Evolutionary conservation across 345 rosid genomes (phyloP).

Genomic region (Citrus inodora): DNA sequence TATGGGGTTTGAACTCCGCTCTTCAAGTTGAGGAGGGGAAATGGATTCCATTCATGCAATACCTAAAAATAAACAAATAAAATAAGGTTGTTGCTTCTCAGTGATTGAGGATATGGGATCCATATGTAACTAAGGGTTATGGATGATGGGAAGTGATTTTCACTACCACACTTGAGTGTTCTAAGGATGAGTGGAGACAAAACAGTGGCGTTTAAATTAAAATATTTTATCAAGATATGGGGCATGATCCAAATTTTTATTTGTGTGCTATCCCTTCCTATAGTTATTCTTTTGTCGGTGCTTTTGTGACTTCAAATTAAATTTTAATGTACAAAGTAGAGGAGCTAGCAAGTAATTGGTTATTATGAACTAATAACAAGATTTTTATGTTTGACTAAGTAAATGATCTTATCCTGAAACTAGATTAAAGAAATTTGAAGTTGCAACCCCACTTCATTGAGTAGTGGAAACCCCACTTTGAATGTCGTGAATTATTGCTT

Average conservation of each 20-base stretch:
- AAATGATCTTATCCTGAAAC: not conserved
- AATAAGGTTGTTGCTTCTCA: not conserved
- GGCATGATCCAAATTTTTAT: not conserved
- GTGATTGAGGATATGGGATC: not conserved
- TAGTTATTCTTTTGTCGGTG: not conserved
- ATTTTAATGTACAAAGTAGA: not conserved
- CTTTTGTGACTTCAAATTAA: not conserved
- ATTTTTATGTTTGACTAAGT: not conserved
- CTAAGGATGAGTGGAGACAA: not conserved
- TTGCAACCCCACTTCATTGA: not conserved
- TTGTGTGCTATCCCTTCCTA: not conserved
- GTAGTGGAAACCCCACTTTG: slow-evolving; percentile 3
- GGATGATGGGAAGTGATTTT: slow-evolving; percentile 2
- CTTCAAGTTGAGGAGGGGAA: not conserved
- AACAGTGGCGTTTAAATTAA: not conserved
- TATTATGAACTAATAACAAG: not conserved
- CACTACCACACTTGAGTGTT: not conserved
- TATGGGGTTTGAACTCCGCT: not conserved
- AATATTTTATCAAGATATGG: not conserved
- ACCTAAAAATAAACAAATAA: too few species aligned
- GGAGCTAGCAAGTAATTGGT: not conserved
- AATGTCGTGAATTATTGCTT: not conserved
- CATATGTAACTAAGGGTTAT: not conserved
- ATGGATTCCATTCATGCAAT: not conserved
- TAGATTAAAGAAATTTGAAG: slow-evolving; percentile 5